Evolutionary conservation across 2,329 filamentous ascomycete genomes (phyloP), one percentile per base, ranked within the genome.

Genomic region (Ceratocystiopsis brevicomis): DNA sequence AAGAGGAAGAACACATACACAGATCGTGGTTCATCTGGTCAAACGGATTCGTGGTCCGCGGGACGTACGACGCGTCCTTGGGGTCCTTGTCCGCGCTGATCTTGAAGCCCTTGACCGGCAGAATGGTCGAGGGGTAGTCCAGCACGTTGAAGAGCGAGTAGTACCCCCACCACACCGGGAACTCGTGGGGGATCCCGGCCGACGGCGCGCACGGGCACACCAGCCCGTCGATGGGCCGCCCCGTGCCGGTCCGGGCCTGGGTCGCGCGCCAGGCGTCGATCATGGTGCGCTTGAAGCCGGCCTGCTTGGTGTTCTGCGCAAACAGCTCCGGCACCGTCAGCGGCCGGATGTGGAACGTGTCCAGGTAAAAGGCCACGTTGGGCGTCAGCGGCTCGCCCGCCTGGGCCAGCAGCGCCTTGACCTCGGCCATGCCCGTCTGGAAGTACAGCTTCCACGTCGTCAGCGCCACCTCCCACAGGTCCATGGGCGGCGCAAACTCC

Each of bases 161-260:
- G 32, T 48, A 48, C 10, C 41, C 44, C 46, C 46, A 48, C 39
- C 42, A 48, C 11, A 40, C 42, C 1, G 37, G 42, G n/a, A 44
- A 44, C 10, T 44, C 46, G 38, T 46, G 44, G 4, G 44, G 46
- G 16, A 41, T 40, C 2, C 42, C 38, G 8, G 42, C 41, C 15
- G 25, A 40, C 14, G 0, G 70, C 66, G 2, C 67, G 65, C 10
- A 69, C 51, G 1, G 69, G 66, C 47, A 61, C 15, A 74, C 64
- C 1, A 73, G 52, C 0, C 66, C 69, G 50, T 80, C 76, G 0
- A 78, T 69, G 1, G 67, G 60, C 41, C 64, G 59, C 0, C 64
- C 63, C 1, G 42, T 46, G 3, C 18, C 17, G 5, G 45, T 47
- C 21, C 17, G 12, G 1, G 30, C 19, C 2, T 17, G 17, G 1